Percentiles rank a stretch among this genome's conserved stretches.
phyloP scores from a whole-genome alignment of 768 basidiomycete genomes.

The Hygrophorus pudorinus region DNA sequence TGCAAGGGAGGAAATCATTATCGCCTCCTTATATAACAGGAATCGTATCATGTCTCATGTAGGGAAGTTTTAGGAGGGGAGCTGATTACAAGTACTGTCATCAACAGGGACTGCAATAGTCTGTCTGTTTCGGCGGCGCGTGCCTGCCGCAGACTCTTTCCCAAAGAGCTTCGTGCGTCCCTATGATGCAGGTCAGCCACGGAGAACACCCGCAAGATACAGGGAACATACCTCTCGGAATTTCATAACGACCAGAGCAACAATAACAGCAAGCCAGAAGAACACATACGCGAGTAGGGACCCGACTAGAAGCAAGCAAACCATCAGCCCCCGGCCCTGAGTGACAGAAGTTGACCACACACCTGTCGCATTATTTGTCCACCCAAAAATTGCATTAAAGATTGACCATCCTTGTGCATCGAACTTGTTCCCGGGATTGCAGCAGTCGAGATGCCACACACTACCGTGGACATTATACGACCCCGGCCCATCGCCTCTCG shows the following conservation, averaged over 20 bases:
- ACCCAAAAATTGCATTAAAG: conserved; percentile 80
- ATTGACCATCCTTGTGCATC: conserved; percentile 61
- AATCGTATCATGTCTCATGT: too few relatives aligned
- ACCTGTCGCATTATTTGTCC: conserved; percentile 78
- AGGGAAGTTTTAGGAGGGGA: too few relatives aligned
- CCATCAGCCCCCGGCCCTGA: background rate
- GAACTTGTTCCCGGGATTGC: conserved; percentile 49
- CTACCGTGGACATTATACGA: conserved; percentile 72
- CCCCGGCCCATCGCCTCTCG: conserved; percentile 69
- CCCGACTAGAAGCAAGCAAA: conserved; percentile 36
- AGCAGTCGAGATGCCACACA: conserved; percentile 85
- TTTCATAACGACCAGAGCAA: conserved; percentile 56
- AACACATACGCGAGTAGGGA: conserved; percentile 80
- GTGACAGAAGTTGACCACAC: conserved; percentile 12
- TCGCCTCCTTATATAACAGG: too few relatives aligned
- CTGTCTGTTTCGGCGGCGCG: conserved; percentile 15
- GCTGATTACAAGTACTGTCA: too few relatives aligned
- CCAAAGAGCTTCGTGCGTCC: conserved; percentile 58
- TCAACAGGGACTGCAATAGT: too few relatives aligned
- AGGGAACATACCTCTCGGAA: conserved; percentile 46
- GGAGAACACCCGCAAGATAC: background rate
- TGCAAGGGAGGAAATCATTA: too few relatives aligned
- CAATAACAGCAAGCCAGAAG: conserved; percentile 85
- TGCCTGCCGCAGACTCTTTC: conserved; percentile 40
- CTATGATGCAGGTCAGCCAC: conserved; percentile 20